phyloP scores from a whole-genome alignment of 2,329 filamentous ascomycete species.

The Xylogone sp. region DNA sequence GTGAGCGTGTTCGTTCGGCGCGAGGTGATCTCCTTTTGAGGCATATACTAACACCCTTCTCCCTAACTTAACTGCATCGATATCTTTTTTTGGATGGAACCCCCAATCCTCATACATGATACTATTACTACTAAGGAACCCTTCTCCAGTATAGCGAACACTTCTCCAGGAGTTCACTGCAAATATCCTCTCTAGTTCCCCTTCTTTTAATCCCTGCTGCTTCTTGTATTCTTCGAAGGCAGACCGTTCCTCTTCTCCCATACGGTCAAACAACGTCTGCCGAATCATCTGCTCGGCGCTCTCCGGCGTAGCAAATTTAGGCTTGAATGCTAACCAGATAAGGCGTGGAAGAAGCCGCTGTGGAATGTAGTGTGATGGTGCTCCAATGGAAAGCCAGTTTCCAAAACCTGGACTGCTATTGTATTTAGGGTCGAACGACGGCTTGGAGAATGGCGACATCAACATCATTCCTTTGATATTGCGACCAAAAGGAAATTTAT shows the following conservation, averaged over 20 bases:
- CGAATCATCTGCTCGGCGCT: neutral
- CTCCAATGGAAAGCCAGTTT: no score
- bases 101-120: neutral
- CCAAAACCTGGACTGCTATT: no score
- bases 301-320: neutral
- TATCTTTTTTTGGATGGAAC: neutral
- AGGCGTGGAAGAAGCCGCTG: no score
- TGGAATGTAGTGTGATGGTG: no score
- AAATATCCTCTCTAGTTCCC: neutral
- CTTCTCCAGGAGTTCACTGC: neutral
- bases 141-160: neutral
- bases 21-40: neutral
- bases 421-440: no score
- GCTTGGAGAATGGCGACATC: no score
- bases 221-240: neutral
- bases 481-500: no score
- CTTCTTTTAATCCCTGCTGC: neutral
- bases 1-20: neutral
- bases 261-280: neutral
- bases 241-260: neutral
- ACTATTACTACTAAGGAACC: neutral
- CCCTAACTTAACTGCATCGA: neutral
- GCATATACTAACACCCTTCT: neutral
- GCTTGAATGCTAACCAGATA: neutral
- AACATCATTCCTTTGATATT: no score